Evolutionary conservation across 495 filamentous ascomycete species (phyloP).

Genomic region (Aspergillus funiculosus): DNA sequence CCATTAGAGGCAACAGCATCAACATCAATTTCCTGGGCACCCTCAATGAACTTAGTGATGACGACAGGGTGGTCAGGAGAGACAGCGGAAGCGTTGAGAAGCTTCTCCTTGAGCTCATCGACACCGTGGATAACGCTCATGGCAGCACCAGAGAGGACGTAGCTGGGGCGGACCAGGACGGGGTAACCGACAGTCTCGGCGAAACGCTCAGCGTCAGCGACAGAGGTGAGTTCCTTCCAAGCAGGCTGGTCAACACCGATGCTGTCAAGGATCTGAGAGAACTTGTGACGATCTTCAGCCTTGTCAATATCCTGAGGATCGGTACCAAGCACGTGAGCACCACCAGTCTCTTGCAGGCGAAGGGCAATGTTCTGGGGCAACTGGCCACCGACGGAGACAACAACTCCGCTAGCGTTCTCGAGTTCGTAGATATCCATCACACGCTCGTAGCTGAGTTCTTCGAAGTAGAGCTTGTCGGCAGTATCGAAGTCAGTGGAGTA

Average conservation of each 20-base stretch:
- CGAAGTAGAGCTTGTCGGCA: conserved; percentile 94
- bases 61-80: conserved; percentile 95
- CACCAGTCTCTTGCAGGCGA: conserved; percentile 83
- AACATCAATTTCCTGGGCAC: conserved; percentile 95
- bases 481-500: conserved; percentile 86
- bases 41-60: conserved; percentile 97
- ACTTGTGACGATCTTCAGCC: conserved; percentile 95
- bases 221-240: conserved; percentile 94
- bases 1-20: conserved; percentile 88
- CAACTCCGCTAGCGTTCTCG: conserved; percentile 78
- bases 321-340: conserved; percentile 84
- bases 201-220: conserved; percentile 78
- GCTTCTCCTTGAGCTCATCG: conserved; percentile 80
- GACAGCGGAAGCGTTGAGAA: conserved; percentile 82
- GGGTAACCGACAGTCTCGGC: conserved; percentile 82
- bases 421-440: conserved; percentile 99
- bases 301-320: conserved; percentile 92
- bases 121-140: conserved; percentile 96
- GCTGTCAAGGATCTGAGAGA: conserved; percentile 91
- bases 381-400: conserved; percentile 93
- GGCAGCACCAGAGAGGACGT: conserved; percentile 92
- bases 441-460: conserved; percentile 93
- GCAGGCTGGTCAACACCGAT: conserved; percentile 96
- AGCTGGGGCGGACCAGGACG: conserved; percentile 88
- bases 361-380: conserved; percentile 96